Conservation (phyloP, 352 stramenopile genomes). For the Phytophthora crassamura region DNA sequence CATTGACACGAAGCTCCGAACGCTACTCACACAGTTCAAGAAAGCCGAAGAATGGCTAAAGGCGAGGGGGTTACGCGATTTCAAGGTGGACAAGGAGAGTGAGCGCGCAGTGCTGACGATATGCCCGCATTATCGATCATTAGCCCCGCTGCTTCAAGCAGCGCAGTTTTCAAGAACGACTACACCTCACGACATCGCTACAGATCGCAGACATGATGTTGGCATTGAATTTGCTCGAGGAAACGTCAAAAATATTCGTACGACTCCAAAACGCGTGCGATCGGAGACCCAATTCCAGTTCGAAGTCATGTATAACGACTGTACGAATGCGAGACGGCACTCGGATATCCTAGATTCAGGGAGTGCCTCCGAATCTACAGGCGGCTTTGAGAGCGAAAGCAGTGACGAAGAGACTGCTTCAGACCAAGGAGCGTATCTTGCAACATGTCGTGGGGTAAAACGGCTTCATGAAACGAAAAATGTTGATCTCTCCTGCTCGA, state of each 20-base stretch:
- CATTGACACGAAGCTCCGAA: conserved; percentile 10
- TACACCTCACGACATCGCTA: no score
- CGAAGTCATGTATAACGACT: no score
- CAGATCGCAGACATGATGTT: no score
- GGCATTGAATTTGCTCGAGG: no score
- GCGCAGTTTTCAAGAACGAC: background rate
- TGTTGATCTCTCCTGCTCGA: background rate
- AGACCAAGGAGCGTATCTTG: background rate
- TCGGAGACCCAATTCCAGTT: no score
- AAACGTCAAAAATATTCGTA: no score
- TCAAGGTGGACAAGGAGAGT: background rate
- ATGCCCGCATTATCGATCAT: conserved; percentile 7
- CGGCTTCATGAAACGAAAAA: background rate
- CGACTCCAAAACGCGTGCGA: no score
- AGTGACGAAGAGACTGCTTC: conserved; percentile 5
- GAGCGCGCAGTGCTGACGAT: conserved; percentile 11
- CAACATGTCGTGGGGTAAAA: background rate
- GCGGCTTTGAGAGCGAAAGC: background rate
- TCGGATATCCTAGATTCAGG: no score
- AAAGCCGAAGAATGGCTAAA: conserved; percentile 10
- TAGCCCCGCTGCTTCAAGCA: conserved; percentile 5
- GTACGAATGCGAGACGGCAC: no score
- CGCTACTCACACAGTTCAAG: background rate
- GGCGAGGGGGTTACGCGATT: background rate
- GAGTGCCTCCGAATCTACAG: background rate